Percentiles rank a stretch among this genome's conserved stretches.
Conservation (phyloP, 2,329 filamentous ascomycete species). For the Metarhizium brunneum region DNA sequence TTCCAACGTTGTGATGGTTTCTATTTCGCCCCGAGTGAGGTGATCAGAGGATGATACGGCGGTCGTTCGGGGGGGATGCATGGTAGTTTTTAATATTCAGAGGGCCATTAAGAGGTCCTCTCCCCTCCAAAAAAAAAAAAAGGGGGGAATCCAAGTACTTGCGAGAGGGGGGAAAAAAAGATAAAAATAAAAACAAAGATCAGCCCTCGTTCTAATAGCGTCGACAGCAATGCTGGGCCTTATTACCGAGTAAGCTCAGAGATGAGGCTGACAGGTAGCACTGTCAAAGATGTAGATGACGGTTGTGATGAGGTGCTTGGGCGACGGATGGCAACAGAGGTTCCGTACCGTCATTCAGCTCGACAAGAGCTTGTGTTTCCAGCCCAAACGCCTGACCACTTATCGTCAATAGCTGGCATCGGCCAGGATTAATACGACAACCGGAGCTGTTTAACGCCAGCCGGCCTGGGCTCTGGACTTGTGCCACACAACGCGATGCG, state of each 20-base stretch:
- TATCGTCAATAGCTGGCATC: not conserved
- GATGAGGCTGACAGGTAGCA: too few relatives aligned
- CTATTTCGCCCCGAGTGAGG: slow-evolving; percentile 27
- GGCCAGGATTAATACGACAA: not conserved
- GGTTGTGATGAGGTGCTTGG: too few relatives aligned
- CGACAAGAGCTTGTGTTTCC: not conserved
- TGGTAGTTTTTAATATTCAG: not conserved
- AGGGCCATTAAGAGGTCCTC: not conserved
- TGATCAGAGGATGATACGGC: slow-evolving; percentile 9
- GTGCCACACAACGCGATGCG: not conserved
- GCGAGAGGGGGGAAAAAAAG: too few relatives aligned
- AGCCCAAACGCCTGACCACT: not conserved
- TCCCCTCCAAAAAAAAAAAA: not conserved
- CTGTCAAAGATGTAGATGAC: too few relatives aligned
- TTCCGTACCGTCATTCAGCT: not conserved
- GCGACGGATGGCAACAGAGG: not conserved
- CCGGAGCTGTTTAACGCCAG: not conserved
- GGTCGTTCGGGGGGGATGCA: not conserved
- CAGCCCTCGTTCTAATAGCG: too few relatives aligned
- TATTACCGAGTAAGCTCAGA: too few relatives aligned
- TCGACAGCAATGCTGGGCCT: too few relatives aligned
- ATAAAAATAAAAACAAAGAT: too few relatives aligned
- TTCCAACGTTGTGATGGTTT: slow-evolving; percentile 38
- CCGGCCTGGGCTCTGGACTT: not conserved
- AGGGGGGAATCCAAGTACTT: too few relatives aligned